phyloP scores from a whole-genome alignment of 2,329 filamentous ascomycete genomes.

The Diaporthe helianthi region DNA sequence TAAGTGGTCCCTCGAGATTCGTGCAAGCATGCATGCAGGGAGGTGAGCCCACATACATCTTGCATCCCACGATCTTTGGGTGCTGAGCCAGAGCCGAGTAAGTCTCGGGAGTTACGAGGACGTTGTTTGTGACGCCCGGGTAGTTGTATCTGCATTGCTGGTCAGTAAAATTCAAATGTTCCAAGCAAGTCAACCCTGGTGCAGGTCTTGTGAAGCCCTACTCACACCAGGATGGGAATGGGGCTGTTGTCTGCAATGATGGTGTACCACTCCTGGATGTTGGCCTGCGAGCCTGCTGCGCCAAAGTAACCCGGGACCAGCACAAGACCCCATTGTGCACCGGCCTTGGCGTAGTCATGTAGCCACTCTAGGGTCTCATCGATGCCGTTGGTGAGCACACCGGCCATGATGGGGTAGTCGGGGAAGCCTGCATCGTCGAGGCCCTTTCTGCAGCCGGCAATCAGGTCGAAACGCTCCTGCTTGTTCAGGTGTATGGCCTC shows the following conservation, averaged over 20 bases:
- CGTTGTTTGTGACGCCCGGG: constrained; percentile 70
- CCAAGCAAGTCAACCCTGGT: background rate
- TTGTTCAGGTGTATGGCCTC: constrained; percentile 68
- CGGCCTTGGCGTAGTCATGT: constrained; percentile 57
- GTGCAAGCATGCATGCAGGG: background rate
- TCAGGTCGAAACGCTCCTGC: constrained; percentile 62
- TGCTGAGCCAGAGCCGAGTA: constrained; percentile 65
- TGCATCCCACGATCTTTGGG: constrained; percentile 72
- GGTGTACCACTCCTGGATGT: constrained; percentile 66
- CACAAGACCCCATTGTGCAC: constrained; percentile 68
- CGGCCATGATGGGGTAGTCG: constrained; percentile 66
- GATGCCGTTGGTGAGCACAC: constrained; percentile 67
- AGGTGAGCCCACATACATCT: constrained; percentile 57
- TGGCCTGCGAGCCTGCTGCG: constrained; percentile 61
- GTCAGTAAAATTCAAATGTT: constrained; percentile 18
- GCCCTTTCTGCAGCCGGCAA: constrained; percentile 61
- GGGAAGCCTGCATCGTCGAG: constrained; percentile 62
- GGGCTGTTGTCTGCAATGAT: constrained; percentile 66
- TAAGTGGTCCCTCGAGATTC: accelerated
- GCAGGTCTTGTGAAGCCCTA: constrained; percentile 1
- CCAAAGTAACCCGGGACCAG: constrained; percentile 73
- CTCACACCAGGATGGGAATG: constrained; percentile 67
- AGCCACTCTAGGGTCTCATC: constrained; percentile 61
- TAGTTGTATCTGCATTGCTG: constrained; percentile 55
- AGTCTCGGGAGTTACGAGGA: constrained; percentile 64